Conservation (phyloP, 2,329 filamentous ascomycete genomes). For the Metarhizium robertsii region DNA sequence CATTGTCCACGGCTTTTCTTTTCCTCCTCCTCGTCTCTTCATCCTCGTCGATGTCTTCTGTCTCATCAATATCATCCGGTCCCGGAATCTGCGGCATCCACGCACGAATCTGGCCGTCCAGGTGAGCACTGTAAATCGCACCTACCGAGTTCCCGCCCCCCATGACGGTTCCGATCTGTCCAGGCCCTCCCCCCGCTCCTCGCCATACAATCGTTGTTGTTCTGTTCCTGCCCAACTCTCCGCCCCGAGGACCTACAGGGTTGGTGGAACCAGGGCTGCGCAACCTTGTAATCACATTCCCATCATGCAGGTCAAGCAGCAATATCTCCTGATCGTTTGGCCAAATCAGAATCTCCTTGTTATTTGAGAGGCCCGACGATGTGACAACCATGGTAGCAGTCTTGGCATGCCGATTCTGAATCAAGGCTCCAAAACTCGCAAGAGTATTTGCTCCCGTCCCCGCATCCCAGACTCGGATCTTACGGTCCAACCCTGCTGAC, state of each 20-base stretch:
- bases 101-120: constrained; percentile 72
- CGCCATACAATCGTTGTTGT: constrained; percentile 72
- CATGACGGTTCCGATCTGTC: constrained; percentile 50
- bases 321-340: constrained; percentile 76
- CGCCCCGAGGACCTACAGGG: constrained; percentile 28
- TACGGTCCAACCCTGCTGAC: constrained; percentile 73
- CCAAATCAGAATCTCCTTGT: constrained; percentile 65
- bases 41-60: constrained; percentile 30
- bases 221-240: constrained; percentile 53
- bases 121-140: constrained; percentile 68
- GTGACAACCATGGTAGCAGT: constrained; percentile 53
- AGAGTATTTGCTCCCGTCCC: constrained; percentile 76
- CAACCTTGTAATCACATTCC: constrained; percentile 61
- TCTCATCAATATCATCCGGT: constrained; percentile 38
- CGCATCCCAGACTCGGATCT: constrained; percentile 81
- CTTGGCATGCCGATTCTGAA: constrained; percentile 63
- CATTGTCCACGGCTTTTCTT: constrained; percentile 68
- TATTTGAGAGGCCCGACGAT: constrained; percentile 47
- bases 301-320: constrained; percentile 70
- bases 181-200: constrained; percentile 48
- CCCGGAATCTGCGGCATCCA: constrained; percentile 59
- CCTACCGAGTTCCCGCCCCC: constrained; percentile 43
- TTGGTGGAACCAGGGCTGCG: constrained; percentile 50
- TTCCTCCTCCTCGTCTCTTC: constrained; percentile 50
- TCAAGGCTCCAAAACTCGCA: constrained; percentile 73